Evolutionary conservation across 208 protist species (phyloP).

Genomic region (Leptomonas seymouri): DNA sequence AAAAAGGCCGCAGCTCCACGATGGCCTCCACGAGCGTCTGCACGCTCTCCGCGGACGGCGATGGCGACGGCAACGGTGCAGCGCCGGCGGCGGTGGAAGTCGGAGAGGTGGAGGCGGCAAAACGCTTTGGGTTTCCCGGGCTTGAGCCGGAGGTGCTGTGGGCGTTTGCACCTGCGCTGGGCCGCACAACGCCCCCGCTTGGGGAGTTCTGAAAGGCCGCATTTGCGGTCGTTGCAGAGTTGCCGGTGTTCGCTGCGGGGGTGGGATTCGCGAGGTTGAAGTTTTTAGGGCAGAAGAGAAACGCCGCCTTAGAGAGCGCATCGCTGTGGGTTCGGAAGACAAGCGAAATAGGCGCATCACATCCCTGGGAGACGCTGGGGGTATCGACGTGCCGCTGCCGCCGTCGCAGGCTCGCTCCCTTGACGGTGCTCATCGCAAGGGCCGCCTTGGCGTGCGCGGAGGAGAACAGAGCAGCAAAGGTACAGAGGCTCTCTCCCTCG

Average conservation of each 20-base stretch:
- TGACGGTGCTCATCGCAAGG: slow-evolving; percentile 22
- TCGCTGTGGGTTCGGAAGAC: slow-evolving; percentile 80
- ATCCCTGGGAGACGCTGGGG: slow-evolving; percentile 35
- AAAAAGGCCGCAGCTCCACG: slow-evolving; percentile 47
- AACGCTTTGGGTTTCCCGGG: slow-evolving; percentile 5
- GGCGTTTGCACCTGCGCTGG: background rate
- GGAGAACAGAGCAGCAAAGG: too few species aligned
- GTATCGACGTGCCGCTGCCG: slow-evolving; percentile 44
- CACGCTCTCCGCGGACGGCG: slow-evolving; percentile 19
- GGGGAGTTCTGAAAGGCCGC: background rate
- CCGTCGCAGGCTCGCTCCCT: slow-evolving; percentile 42
- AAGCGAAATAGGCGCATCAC: slow-evolving; percentile 65
- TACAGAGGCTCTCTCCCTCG: too few species aligned
- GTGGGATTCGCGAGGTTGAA: slow-evolving; percentile 47
- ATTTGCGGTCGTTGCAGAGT: background rate
- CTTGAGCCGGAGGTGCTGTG: background rate
- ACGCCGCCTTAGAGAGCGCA: slow-evolving; percentile 54
- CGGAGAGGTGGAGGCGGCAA: slow-evolving; percentile 8
- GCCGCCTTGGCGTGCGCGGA: too few species aligned
- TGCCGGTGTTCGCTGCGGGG: too few species aligned
- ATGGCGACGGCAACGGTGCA: slow-evolving; percentile 2
- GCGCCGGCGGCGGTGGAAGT: background rate
- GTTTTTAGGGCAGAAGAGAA: slow-evolving; percentile 82
- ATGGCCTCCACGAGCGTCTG: slow-evolving; percentile 46
- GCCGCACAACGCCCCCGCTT: background rate